Conservation (phyloP, 352 stramenopile species). For the Globisporangium irregulare region DNA sequence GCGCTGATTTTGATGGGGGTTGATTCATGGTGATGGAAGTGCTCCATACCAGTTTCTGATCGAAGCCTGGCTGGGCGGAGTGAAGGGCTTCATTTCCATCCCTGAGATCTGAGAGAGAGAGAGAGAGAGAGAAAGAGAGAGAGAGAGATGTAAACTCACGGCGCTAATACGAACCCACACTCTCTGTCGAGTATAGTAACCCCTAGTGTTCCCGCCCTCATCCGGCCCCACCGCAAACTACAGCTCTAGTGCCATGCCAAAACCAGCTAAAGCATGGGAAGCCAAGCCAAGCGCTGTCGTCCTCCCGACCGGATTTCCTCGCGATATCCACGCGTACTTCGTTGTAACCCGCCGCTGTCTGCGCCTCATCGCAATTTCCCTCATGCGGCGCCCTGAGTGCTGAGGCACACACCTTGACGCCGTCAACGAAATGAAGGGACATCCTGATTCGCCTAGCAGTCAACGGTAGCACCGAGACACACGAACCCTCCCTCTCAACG, state of each 20-base stretch:
- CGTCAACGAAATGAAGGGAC: conserved; percentile 1
- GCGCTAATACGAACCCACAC: too few species aligned
- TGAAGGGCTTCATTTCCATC: background rate
- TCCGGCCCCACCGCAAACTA: background rate
- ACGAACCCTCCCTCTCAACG: background rate
- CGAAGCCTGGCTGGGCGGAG: background rate
- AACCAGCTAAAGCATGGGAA: background rate
- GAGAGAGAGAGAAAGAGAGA: background rate
- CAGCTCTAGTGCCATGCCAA: background rate
- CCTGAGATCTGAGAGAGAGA: background rate
- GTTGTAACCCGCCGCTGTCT: too few species aligned
- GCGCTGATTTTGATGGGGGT: background rate
- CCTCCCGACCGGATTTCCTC: background rate
- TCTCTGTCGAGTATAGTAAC: background rate
- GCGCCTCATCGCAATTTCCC: background rate
- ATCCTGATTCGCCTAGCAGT: background rate
- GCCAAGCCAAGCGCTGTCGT: background rate
- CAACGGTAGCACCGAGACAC: background rate
- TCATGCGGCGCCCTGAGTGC: background rate
- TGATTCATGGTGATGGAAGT: background rate
- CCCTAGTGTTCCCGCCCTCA: background rate
- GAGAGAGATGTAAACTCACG: background rate
- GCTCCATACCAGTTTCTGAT: background rate
- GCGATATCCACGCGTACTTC: background rate
- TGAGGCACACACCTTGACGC: background rate